Evolutionary conservation across 768 basidiomycete species (phyloP).

Genomic region (Suillus hirtellus): DNA sequence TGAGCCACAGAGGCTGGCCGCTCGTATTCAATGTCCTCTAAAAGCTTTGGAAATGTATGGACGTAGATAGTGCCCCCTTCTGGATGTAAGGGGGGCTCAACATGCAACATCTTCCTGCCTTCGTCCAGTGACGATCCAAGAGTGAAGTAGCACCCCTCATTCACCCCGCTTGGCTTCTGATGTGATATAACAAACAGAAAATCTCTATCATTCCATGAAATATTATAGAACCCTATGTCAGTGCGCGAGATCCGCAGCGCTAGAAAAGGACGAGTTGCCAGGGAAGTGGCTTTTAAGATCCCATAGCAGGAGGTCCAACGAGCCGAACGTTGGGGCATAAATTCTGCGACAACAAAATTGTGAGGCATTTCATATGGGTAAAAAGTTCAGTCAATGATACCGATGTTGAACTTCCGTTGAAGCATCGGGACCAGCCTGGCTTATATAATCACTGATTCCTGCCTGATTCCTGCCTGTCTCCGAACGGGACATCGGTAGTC

Average conservation of each 20-base stretch:
- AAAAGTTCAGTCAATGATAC: too few species aligned
- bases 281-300: background rate
- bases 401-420: too few species aligned
- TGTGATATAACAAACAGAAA: background rate
- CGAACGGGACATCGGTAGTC: too few species aligned
- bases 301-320: constrained; percentile 1
- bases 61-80: background rate
- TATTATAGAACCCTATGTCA: background rate
- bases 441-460: too few species aligned
- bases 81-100: background rate
- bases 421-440: too few species aligned
- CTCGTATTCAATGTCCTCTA: too few species aligned
- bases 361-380: too few species aligned
- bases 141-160: constrained; percentile 1
- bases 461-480: too few species aligned
- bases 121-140: background rate
- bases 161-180: background rate
- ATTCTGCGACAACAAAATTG: background rate
- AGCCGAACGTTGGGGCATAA: background rate
- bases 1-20: too few species aligned
- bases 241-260: constrained; percentile 2
- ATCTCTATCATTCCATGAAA: background rate
- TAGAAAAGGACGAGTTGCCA: background rate
- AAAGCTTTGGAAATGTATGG: constrained; percentile 7
- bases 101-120: background rate